A percentile compares a stretch with the other conserved stretches of the same genome.
These are phyloP conservation scores for Stylosanthes scabra DNA, from an alignment of 331 rosid genomes.

Conservation along the genomic window DNA sequence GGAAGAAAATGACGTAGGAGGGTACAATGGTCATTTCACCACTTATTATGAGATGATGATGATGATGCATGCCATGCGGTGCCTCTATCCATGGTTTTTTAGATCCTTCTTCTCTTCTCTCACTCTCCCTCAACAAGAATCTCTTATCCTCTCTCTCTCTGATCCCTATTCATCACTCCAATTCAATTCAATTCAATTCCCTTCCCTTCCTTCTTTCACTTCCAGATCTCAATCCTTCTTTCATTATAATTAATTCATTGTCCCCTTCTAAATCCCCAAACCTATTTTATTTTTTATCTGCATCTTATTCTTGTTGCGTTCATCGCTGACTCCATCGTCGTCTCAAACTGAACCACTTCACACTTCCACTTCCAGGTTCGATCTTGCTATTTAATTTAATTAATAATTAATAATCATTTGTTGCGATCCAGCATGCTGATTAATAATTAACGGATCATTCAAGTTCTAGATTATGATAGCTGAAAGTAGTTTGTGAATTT, in stretches of 20 bases:
- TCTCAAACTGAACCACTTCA: slow-evolving; percentile 32
- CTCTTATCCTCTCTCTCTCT: slow-evolving; percentile 52
- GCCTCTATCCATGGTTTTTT: background rate
- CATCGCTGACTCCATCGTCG: slow-evolving; percentile 48
- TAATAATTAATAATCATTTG: slow-evolving; percentile 1
- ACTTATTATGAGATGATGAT: slow-evolving; percentile 3
- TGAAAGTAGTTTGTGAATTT: background rate
- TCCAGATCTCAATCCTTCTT: slow-evolving; percentile 26
- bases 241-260: background rate
- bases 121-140: slow-evolving; percentile 6
- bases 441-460: slow-evolving; percentile 9
- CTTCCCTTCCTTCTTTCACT: background rate
- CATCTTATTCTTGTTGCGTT: slow-evolving; percentile 35
- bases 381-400: slow-evolving; percentile 30
- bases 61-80: slow-evolving; percentile 27
- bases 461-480: background rate
- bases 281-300: background rate
- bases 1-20: background rate
- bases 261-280: slow-evolving; percentile 13
- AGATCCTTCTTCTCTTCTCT: background rate
- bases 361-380: slow-evolving; percentile 40
- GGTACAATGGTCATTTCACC: slow-evolving; percentile 37
- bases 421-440: slow-evolving; percentile 3
- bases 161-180: background rate
- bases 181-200: background rate